Evolutionary conservation across 2,329 filamentous ascomycete species (phyloP).

Genomic region (Periconia digitata): DNA sequence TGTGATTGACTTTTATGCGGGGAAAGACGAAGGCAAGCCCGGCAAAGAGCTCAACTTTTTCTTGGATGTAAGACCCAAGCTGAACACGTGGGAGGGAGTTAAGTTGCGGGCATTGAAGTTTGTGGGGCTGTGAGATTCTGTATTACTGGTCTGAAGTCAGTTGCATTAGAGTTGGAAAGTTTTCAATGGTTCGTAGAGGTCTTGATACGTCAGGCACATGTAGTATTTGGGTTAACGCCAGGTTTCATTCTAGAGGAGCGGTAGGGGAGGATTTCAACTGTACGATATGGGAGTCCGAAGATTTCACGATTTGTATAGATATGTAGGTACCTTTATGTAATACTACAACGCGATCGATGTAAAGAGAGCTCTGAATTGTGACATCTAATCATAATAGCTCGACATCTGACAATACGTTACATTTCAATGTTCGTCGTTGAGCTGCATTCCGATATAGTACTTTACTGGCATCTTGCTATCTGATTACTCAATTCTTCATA

Average conservation of each 20-base stretch:
- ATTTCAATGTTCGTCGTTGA: too few species aligned
- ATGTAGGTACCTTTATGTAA: not conserved
- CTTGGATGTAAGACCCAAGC: slow-evolving; percentile 65
- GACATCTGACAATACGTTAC: too few species aligned
- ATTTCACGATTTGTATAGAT: not conserved
- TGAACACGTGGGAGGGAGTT: slow-evolving; percentile 64
- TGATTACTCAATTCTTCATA: too few species aligned
- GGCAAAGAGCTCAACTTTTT: slow-evolving; percentile 62
- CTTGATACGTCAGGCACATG: too few species aligned
- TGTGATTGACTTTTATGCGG: slow-evolving; percentile 96
- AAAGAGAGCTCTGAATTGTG: not conserved
- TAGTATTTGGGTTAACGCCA: too few species aligned
- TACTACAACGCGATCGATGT: not conserved
- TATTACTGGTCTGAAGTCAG: too few species aligned
- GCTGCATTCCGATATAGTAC: too few species aligned
- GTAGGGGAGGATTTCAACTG: not conserved
- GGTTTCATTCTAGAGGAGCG: too few species aligned
- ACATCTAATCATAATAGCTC: too few species aligned
- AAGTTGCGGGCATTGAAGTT: slow-evolving; percentile 57
- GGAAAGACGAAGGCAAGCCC: slow-evolving; percentile 53
- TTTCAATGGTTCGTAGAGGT: too few species aligned
- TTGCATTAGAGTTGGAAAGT: too few species aligned
- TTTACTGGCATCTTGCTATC: too few species aligned
- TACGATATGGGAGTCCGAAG: not conserved
- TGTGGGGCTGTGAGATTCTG: slow-evolving; percentile 47